Base-by-base conservation (phyloP, 139 green algal genomes). In the Mesotaenium endlicherianum region DNA sequence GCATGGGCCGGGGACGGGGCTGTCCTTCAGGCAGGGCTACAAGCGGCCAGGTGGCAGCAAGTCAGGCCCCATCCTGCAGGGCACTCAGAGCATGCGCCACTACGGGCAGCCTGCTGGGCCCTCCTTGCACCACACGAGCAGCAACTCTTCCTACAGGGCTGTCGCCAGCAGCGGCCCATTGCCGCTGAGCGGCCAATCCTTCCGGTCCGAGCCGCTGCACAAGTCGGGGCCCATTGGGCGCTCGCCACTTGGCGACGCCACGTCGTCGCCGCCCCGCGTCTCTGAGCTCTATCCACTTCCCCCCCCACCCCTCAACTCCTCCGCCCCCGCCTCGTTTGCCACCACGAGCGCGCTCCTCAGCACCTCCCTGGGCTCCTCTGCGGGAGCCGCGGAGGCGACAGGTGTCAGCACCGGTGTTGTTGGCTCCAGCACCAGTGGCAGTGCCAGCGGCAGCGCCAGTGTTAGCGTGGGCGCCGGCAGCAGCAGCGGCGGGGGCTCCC, bases 181-280 rank as follows among this genome's bases (percentile, higher is more conserved):
- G n/a, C n/a, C n/a, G n/a, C n/a, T n/a, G n/a, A n/a, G n/a, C n/a
- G n/a, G n/a, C n/a, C n/a, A n/a, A n/a, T n/a, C n/a, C n/a, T n/a
- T n/a, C n/a, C n/a, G n/a, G n/a, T n/a, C 57, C 31, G 71, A 68
- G 55, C 16, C 39, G 34, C 38, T 80, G 38, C 55, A 80, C 38
- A 80, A 80, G 71, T 80, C 71, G 11, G 71, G 71, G 38, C 71
- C 71, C 41, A 80, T 80, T 16, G 60, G 6, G 11, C 41, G 60
- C 36, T 72, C 60, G 41, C 60, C 60, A 6, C 11, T 72, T 40
- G 11, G 60, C 11, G 11, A 38, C 11, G 5, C 43, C 60, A 6
- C 11, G 20, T 70, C 43, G 17, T 80, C 71, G 20, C 71, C 71
- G 55, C 71, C 71, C 30, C 71, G 14, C 41, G 57, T 68, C 55